Evolutionary conservation across 2,329 filamentous ascomycete genomes (phyloP).

Genomic region (Lecanicillium sp.): DNA sequence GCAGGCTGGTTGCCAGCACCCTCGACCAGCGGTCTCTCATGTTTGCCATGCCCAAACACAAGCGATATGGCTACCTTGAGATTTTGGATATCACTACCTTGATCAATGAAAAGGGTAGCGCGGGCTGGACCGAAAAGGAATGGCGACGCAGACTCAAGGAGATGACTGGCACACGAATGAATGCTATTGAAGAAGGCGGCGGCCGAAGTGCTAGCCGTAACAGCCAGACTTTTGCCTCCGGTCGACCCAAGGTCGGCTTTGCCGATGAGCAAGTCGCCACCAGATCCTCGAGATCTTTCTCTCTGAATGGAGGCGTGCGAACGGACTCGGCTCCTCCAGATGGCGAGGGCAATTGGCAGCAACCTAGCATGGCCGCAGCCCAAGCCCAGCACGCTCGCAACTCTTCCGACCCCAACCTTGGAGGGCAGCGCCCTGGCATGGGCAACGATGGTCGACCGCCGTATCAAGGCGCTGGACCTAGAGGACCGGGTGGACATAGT

Average conservation of each 20-base stretch:
- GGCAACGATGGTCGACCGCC: constrained; percentile 5
- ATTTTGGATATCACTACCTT: constrained; percentile 74
- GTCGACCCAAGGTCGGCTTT: constrained; percentile 45
- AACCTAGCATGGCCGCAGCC: constrained; percentile 23
- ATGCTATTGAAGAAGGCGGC: constrained; percentile 45
- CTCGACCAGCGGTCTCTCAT: constrained; percentile 84
- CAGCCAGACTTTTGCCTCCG: constrained; percentile 35
- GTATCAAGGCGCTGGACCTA: constrained; percentile 12
- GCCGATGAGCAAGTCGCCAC: constrained; percentile 41
- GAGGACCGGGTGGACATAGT: constrained; percentile 1
- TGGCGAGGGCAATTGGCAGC: constrained; percentile 26
- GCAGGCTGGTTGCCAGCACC: constrained; percentile 76
- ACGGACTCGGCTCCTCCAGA: constrained; percentile 44
- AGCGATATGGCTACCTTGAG: constrained; percentile 84
- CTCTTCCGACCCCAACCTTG: constrained; percentile 35
- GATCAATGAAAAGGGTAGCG: constrained; percentile 69
- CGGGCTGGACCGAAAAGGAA: constrained; percentile 73
- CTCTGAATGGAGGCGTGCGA: constrained; percentile 33
- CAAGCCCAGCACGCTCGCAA: constrained; percentile 34
- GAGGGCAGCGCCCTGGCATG: constrained; percentile 14
- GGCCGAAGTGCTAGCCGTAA: constrained; percentile 50
- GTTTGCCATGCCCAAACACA: constrained; percentile 93
- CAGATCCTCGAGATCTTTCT: constrained; percentile 45
- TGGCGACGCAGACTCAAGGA: constrained; percentile 90
- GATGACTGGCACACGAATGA: constrained; percentile 72